These are phyloP conservation scores for Pleurotus sapidus DNA, from an alignment of 768 basidiomycete species.

Conservation along the genomic window DNA sequence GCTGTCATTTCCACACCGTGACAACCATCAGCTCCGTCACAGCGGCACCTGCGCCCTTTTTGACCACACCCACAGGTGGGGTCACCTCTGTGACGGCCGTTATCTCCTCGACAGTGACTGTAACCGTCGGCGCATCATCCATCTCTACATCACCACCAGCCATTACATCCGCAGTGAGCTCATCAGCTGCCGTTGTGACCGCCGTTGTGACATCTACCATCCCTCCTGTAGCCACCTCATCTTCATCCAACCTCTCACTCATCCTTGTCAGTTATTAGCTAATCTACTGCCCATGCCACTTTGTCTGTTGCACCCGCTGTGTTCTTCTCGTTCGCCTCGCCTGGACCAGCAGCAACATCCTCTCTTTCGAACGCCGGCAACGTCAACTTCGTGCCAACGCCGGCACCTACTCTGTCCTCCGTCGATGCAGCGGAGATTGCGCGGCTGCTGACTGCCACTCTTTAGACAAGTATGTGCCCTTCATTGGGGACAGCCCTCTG, in stretches of 20 bases:
- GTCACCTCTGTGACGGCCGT: slow-evolving; percentile 13
- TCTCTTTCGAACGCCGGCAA: background rate
- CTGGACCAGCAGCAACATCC: background rate
- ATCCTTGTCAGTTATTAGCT: background rate
- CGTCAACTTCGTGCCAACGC: background rate
- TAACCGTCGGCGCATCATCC: slow-evolving; percentile 4
- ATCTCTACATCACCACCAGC: background rate
- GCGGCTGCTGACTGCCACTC: background rate
- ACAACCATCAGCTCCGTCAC: slow-evolving; percentile 8
- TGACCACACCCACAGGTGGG: slow-evolving; percentile 8
- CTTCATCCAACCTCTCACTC: background rate
- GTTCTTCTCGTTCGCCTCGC: background rate
- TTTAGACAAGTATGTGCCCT: too few species aligned
- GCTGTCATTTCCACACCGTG: slow-evolving; percentile 4
- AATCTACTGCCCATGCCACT: background rate
- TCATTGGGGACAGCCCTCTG: too few species aligned
- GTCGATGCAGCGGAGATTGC: slow-evolving; percentile 3
- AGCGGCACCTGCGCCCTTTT: slow-evolving; percentile 7
- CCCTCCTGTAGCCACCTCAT: background rate
- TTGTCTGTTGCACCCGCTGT: background rate
- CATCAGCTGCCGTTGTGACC: background rate
- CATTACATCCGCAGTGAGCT: background rate
- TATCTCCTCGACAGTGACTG: slow-evolving; percentile 18
- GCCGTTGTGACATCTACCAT: background rate
- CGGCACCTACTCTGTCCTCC: background rate